Conservation (phyloP, 768 basidiomycete genomes). For the Kwoniella europaea region DNA sequence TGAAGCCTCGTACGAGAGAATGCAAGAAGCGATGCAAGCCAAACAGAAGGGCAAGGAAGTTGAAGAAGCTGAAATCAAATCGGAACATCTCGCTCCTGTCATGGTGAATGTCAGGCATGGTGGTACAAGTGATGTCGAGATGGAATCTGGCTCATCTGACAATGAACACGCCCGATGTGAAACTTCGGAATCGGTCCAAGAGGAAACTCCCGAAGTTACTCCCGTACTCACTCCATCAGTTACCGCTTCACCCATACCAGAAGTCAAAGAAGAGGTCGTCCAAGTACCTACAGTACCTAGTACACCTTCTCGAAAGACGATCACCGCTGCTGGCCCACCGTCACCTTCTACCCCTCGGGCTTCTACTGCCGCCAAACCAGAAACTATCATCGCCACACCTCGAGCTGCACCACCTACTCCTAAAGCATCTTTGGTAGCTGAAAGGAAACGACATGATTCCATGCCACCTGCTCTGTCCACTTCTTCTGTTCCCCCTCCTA, state of each 20-base stretch:
- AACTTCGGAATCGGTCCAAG: conserved; percentile 20
- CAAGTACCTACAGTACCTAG: conserved; percentile 17
- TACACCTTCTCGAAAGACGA: conserved; percentile 34
- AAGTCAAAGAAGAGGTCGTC: background rate
- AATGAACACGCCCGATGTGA: conserved; percentile 18
- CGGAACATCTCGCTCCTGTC: conserved; percentile 9
- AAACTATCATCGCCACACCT: conserved; percentile 32
- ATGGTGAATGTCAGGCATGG: conserved; percentile 22
- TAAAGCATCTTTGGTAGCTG: conserved; percentile 20
- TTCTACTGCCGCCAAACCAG: background rate
- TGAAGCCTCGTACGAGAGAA: conserved; percentile 54
- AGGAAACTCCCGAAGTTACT: conserved; percentile 15
- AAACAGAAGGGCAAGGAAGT: conserved; percentile 8
- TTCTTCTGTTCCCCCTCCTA: conserved; percentile 16
- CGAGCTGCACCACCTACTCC: conserved; percentile 27
- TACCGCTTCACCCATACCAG: conserved; percentile 2
- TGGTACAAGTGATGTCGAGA: conserved; percentile 38
- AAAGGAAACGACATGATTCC: conserved; percentile 25
- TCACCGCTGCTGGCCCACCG: background rate
- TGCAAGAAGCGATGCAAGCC: conserved; percentile 40
- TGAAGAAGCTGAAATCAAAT: background rate
- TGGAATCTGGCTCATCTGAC: conserved; percentile 40
- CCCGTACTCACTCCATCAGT: conserved; percentile 18
- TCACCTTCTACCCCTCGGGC: conserved; percentile 49
- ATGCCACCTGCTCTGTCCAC: conserved; percentile 22